Evolutionary conservation across 116 monocot species (phyloP).

Genomic region (Phalaenopsis hybrid): DNA sequence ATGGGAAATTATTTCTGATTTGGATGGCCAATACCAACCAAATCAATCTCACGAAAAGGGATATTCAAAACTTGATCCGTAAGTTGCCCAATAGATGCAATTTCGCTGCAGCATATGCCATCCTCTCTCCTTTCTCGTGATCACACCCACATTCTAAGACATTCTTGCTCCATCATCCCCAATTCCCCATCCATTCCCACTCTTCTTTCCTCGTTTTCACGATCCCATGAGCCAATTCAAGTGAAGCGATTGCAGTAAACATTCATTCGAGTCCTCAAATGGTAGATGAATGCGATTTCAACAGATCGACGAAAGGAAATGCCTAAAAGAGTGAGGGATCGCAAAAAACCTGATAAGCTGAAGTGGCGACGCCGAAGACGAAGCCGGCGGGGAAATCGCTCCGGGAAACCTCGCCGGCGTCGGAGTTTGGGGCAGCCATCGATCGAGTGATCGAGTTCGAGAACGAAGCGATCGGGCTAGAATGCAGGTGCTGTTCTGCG

Average conservation of each 20-base stretch:
- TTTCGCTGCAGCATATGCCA: too few species aligned
- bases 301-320: neutral
- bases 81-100: too few species aligned
- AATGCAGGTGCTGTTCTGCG: too few species aligned
- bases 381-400: slow-evolving; percentile 76
- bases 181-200: too few species aligned
- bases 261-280: neutral
- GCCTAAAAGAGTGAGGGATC: neutral
- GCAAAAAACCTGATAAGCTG: slow-evolving; percentile 65
- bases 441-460: neutral
- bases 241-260: neutral
- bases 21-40: neutral
- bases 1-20: neutral
- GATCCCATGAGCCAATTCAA: neutral
- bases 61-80: too few species aligned
- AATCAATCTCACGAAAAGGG: too few species aligned
- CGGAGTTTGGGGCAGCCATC: slow-evolving; percentile 6
- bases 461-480: too few species aligned
- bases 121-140: too few species aligned
- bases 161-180: too few species aligned
- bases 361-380: slow-evolving; percentile 87
- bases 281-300: neutral
- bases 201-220: too few species aligned
- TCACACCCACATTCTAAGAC: too few species aligned
- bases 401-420: slow-evolving; percentile 28